These are phyloP conservation scores for Rhododendron simsii DNA, from an alignment of 148 eudicot species.

Conservation along the genomic window DNA sequence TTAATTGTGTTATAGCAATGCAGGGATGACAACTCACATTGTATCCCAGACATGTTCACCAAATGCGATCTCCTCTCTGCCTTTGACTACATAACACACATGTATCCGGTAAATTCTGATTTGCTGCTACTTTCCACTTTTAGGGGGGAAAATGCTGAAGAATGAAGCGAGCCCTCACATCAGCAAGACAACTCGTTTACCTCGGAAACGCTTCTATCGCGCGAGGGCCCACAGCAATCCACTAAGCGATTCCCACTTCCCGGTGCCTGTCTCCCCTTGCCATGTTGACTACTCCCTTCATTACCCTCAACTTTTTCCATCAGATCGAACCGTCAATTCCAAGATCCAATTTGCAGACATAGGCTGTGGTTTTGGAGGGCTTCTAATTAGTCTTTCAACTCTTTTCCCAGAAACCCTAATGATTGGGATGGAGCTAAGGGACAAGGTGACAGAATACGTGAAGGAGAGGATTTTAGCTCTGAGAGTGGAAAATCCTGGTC, in stretches of 20 bases:
- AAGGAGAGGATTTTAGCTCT: conserved; percentile 76
- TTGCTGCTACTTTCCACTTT: not conserved
- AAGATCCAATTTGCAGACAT: conserved; percentile 84
- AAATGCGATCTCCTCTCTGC: too few relatives aligned
- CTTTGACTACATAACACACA: not conserved
- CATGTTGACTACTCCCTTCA: conserved; percentile 71
- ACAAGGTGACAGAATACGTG: conserved; percentile 83
- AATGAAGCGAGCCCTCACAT: conserved; percentile 42
- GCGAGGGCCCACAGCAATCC: conserved; percentile 98
- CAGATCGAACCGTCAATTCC: conserved; percentile 19
- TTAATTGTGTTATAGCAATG: too few relatives aligned
- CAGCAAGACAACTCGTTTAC: conserved; percentile 74
- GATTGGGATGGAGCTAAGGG: conserved; percentile 98
- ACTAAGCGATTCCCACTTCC: conserved; percentile 91
- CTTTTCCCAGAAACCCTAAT: conserved; percentile 73
- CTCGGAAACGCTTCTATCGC: conserved; percentile 86
- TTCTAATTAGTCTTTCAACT: conserved; percentile 68
- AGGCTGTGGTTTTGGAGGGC: conserved; percentile 97
- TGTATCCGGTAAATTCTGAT: not conserved
- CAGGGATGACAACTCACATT: too few relatives aligned
- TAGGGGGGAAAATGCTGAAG: conserved; percentile 38
- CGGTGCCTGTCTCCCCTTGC: conserved; percentile 71
- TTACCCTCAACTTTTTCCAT: conserved; percentile 50
- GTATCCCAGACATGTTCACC: too few relatives aligned
- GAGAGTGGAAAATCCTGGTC: conserved; percentile 60